Conservation (phyloP, 495 filamentous ascomycete genomes). For the Aspergillus sclerotiicarbonarius region DNA sequence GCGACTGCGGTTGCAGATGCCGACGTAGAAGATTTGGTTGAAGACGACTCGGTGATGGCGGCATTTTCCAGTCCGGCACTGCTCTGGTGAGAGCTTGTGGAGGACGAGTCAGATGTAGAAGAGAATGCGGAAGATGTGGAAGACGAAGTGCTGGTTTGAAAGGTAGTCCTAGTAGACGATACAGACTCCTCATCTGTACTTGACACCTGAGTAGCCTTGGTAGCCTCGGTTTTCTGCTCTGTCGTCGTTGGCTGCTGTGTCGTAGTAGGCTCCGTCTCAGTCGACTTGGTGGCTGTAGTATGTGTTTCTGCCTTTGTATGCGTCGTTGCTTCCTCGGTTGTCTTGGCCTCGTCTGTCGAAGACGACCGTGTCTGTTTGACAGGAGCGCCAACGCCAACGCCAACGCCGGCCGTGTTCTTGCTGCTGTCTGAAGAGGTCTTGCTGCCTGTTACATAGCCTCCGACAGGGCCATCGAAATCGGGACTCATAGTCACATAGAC, state of each 20-base stretch:
- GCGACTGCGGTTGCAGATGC: slow-evolving; percentile 22
- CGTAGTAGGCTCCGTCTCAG: slow-evolving; percentile 16
- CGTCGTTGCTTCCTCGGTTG: slow-evolving; percentile 11
- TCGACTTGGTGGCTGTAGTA: slow-evolving; percentile 14
- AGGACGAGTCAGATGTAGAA: slow-evolving; percentile 10
- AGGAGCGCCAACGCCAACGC: slow-evolving; percentile 21
- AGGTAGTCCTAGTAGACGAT: slow-evolving; percentile 25
- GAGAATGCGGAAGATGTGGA: slow-evolving; percentile 1
- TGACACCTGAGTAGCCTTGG: not conserved
- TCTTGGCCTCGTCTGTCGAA: slow-evolving; percentile 16
- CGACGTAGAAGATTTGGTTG: slow-evolving; percentile 15
- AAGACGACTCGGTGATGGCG: slow-evolving; percentile 10
- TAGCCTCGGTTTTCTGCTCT: not conserved
- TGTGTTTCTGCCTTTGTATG: slow-evolving; percentile 15
- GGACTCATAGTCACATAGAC: slow-evolving; percentile 55
- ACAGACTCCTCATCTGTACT: slow-evolving; percentile 1
- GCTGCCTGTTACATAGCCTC: slow-evolving; percentile 50
- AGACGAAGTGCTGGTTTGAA: slow-evolving; percentile 16
- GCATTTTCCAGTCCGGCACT: slow-evolving; percentile 18
- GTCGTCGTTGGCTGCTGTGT: slow-evolving; percentile 12
- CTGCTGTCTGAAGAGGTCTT: slow-evolving; percentile 14
- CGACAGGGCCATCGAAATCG: slow-evolving; percentile 57
- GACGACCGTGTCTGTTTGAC: slow-evolving; percentile 21
- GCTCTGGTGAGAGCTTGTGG: slow-evolving; percentile 27
- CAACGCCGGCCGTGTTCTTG: slow-evolving; percentile 13